Evolutionary conservation across 345 rosid genomes (phyloP).

Genomic region (Garcia nutans): DNA sequence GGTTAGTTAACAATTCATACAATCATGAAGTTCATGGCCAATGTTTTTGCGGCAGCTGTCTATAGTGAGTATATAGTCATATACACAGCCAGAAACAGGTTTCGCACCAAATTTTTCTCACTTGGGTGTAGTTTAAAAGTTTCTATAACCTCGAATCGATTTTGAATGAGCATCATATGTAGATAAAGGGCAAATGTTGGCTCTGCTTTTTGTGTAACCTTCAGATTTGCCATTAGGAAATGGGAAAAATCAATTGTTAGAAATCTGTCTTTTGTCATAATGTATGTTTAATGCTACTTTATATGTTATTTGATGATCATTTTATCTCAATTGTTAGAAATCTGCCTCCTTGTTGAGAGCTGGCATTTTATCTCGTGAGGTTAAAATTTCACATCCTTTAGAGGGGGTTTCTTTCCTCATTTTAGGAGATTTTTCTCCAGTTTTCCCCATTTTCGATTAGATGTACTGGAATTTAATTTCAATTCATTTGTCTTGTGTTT

Average conservation of each 20-base stretch:
- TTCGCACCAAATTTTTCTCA: conserved; percentile 18
- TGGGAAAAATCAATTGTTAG: background rate
- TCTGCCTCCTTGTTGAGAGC: no score
- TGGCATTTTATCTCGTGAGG: no score
- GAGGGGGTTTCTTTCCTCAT: no score
- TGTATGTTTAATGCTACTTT: background rate
- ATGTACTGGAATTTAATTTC: no score
- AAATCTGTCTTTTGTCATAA: conserved; percentile 2
- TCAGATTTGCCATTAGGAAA: background rate
- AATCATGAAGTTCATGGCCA: background rate
- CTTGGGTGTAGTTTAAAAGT: conserved; percentile 10
- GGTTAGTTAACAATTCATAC: background rate
- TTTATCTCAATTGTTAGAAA: no score
- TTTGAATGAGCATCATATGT: background rate
- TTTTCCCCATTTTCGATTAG: no score
- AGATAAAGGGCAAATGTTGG: background rate
- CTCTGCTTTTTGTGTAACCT: background rate
- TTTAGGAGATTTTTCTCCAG: no score
- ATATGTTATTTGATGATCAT: background rate
- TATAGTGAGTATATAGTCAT: conserved; percentile 10
- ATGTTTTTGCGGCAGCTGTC: conserved; percentile 12
- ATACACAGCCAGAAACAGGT: background rate
- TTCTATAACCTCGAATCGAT: background rate
- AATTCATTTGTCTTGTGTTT: no score
- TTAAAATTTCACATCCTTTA: no score